Evolutionary conservation across 108 stramenopile species (phyloP).

Genomic region (Cyclostephanos tholiformis): DNA sequence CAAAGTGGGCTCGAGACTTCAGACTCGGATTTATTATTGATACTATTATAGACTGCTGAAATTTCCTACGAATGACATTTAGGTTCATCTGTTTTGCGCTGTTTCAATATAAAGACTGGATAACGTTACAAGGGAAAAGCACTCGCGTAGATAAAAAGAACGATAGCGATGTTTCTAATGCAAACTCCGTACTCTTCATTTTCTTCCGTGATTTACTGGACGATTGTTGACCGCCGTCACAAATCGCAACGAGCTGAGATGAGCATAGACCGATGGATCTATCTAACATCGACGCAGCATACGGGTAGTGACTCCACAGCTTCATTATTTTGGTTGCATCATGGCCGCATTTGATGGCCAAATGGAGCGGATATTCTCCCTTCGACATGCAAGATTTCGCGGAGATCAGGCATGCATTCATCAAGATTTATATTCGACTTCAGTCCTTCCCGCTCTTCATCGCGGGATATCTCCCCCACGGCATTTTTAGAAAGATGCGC

Average conservation of each 20-base stretch:
- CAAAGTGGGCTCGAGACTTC: not conserved
- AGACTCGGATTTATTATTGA: not conserved
- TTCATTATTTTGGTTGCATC: conserved; percentile 8
- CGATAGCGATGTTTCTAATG: conserved; percentile 10
- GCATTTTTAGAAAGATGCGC: conserved; percentile 5
- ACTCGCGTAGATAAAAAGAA: conserved; percentile 32
- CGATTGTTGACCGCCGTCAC: not conserved
- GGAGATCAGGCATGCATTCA: conserved; percentile 16
- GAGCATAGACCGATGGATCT: conserved; percentile 14
- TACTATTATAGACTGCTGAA: not conserved
- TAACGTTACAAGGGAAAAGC: not conserved
- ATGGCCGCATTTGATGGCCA: conserved; percentile 20
- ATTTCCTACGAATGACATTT: too few relatives aligned
- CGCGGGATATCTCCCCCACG: conserved; percentile 22
- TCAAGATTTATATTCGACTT: conserved; percentile 16
- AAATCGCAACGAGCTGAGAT: conserved; percentile 20
- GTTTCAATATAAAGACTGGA: not conserved
- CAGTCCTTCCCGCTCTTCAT: conserved; percentile 21
- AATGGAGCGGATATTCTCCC: conserved; percentile 31
- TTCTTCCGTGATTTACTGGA: not conserved
- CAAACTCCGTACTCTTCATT: not conserved
- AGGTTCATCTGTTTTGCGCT: too few relatives aligned
- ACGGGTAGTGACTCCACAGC: conserved; percentile 13
- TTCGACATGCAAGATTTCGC: conserved; percentile 3
- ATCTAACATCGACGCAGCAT: conserved; percentile 24